phyloP scores from a whole-genome alignment of 2,329 filamentous ascomycete genomes.

The Colletotrichum graminicola region DNA sequence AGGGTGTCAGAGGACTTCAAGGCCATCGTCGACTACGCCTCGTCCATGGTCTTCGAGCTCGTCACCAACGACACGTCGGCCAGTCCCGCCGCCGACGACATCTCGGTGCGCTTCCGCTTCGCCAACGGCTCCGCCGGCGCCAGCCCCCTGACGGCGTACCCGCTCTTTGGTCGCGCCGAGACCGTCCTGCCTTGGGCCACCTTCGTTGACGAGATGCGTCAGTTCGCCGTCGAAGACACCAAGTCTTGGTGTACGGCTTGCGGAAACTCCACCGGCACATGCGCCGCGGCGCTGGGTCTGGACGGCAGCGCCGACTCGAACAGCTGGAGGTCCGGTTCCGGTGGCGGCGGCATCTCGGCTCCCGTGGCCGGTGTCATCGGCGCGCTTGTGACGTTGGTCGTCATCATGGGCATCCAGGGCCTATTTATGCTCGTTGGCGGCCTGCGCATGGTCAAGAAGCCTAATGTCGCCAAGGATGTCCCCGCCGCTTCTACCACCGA shows the following conservation, averaged over 20 bases:
- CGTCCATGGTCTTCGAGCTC: slow-evolving; percentile 83
- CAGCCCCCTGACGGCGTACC: slow-evolving; percentile 65
- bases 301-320: slow-evolving; percentile 46
- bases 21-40: slow-evolving; percentile 86
- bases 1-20: slow-evolving; percentile 72
- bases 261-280: slow-evolving; percentile 77
- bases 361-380: slow-evolving; percentile 86
- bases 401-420: slow-evolving; percentile 60
- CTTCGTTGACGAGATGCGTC: slow-evolving; percentile 73
- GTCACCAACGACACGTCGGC: slow-evolving; percentile 65
- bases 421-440: slow-evolving; percentile 58
- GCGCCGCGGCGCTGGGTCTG: slow-evolving; percentile 56
- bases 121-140: slow-evolving; percentile 67
- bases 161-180: slow-evolving; percentile 70
- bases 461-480: slow-evolving; percentile 48
- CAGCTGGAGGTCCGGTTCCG: slow-evolving; percentile 44
- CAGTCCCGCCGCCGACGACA: slow-evolving; percentile 58
- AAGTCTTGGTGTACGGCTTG: slow-evolving; percentile 80
- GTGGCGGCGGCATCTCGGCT: slow-evolving; percentile 68
- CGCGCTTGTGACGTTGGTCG: slow-evolving; percentile 71
- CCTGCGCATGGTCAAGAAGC: slow-evolving; percentile 63
- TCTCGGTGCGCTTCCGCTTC: slow-evolving; percentile 72
- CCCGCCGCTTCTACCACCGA: slow-evolving; percentile 10
- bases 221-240: slow-evolving; percentile 75
- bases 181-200: slow-evolving; percentile 74